Percentiles rank a stretch among this genome's conserved stretches.
phyloP scores from a whole-genome alignment of 805 yeast species.

The Nakazawaea ernobii region DNA sequence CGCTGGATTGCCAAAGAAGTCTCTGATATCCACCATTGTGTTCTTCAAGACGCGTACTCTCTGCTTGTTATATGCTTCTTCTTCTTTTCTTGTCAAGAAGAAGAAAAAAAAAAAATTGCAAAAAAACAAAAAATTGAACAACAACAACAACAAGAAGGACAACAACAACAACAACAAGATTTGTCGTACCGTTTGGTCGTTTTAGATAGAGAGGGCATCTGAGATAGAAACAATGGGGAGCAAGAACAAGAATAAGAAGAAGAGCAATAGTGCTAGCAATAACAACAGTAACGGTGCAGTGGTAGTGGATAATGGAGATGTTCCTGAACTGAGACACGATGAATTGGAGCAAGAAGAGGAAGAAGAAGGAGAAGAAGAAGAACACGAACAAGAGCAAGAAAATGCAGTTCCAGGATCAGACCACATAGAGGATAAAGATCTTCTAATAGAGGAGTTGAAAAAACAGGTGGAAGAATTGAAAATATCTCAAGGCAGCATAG shows the following conservation, averaged over 20 bases:
- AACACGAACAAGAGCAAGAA: background rate
- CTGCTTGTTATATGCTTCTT: no score
- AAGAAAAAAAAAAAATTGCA: no score
- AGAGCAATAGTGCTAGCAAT: constrained; percentile 4
- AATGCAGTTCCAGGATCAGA: background rate
- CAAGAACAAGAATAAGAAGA: constrained; percentile 17
- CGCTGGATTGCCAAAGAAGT: constrained; percentile 26
- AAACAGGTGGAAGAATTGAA: background rate
- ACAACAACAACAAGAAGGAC: background rate
- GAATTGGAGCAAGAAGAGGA: background rate
- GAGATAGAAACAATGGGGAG: background rate
- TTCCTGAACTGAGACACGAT: background rate
- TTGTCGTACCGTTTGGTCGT: background rate
- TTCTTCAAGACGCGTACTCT: background rate
- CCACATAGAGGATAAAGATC: background rate
- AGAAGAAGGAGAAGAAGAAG: background rate
- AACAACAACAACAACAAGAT: background rate
- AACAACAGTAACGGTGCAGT: background rate
- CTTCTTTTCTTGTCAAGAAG: no score
- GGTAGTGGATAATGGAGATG: background rate
- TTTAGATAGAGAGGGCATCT: no score
- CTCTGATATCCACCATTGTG: constrained; percentile 31
- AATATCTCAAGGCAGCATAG: background rate
- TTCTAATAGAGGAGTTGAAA: background rate
- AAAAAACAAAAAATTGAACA: no score